A percentile compares a stretch with the other conserved stretches of the same genome.
Evolutionary conservation across 2,329 filamentous ascomycete species (phyloP).

Genomic region (Fusarium guadeloupense): DNA sequence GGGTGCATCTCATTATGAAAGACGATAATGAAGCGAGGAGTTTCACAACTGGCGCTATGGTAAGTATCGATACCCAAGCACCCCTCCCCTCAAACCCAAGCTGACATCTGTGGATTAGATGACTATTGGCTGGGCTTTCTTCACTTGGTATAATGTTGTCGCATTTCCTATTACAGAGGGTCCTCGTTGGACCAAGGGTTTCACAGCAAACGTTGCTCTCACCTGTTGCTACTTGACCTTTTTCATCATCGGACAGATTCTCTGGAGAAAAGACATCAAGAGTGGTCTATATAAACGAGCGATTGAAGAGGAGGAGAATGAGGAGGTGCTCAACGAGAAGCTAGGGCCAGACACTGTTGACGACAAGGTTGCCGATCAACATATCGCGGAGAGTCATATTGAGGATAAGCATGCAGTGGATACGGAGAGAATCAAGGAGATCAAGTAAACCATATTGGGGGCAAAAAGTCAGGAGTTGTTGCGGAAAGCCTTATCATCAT

Average conservation of each 20-base stretch:
- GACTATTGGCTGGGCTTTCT: slow-evolving; percentile 42
- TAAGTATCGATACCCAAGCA: slow-evolving; percentile 3
- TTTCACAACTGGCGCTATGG: slow-evolving; percentile 42
- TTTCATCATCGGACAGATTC: slow-evolving; percentile 45
- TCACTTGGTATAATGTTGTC: slow-evolving; percentile 38
- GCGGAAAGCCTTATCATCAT: not conserved
- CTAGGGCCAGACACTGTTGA: not conserved
- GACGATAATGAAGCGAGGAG: slow-evolving; percentile 33
- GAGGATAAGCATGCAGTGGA: not conserved
- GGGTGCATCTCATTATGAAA: slow-evolving; percentile 39
- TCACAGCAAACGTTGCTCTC: slow-evolving; percentile 35
- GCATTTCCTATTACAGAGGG: slow-evolving; percentile 35
- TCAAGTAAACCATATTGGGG: not conserved
- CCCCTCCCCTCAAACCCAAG: accelerated
- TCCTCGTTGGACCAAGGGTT: slow-evolving; percentile 37
- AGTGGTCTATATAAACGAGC: slow-evolving; percentile 32
- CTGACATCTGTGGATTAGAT: slow-evolving; percentile 37
- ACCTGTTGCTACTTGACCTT: slow-evolving; percentile 44
- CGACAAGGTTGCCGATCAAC: not conserved
- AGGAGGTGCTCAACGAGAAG: slow-evolving; percentile 37
- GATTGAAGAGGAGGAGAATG: slow-evolving; percentile 37
- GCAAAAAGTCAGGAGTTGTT: not conserved
- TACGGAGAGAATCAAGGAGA: not conserved
- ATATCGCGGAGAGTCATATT: not conserved
- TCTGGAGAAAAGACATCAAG: slow-evolving; percentile 45